Percentiles rank a stretch among this genome's conserved stretches.
Evolutionary conservation across 805 yeast genomes (phyloP).

Genomic region (Lachancea sp.): DNA sequence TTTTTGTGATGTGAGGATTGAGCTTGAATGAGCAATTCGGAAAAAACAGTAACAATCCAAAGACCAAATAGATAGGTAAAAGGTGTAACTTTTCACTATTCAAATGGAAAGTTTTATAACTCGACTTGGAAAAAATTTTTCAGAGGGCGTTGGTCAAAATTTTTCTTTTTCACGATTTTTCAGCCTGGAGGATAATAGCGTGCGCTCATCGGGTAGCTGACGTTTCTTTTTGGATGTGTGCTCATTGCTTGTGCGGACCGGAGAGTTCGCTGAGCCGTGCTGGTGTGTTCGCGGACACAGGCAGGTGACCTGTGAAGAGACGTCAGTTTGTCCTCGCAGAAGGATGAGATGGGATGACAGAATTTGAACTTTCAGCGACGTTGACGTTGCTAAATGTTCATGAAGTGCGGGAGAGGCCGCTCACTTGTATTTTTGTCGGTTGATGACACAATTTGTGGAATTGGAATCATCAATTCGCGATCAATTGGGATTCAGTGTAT

Average conservation of each 20-base stretch:
- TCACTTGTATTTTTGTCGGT: no score
- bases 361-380: no score
- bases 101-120: slow-evolving; percentile 11
- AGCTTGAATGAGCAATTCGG: slow-evolving; percentile 15
- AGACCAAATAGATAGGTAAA: background rate
- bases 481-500: no score
- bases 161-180: background rate
- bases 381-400: no score
- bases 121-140: slow-evolving; percentile 15
- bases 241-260: slow-evolving; percentile 14
- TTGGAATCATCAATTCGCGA: no score
- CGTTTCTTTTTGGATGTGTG: background rate
- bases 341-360: no score
- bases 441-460: no score
- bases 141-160: background rate
- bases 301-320: background rate
- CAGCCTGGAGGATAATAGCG: background rate
- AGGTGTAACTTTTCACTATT: background rate
- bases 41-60: background rate
- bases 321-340: no score
- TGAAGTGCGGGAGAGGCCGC: no score
- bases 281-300: slow-evolving; percentile 5
- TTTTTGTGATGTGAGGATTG: slow-evolving; percentile 31
- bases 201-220: slow-evolving; percentile 3
- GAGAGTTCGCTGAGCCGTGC: slow-evolving; percentile 12